Conservation (phyloP, 225 moss, liverwort and hornwort genomes). For the Bryum argenteum region DNA sequence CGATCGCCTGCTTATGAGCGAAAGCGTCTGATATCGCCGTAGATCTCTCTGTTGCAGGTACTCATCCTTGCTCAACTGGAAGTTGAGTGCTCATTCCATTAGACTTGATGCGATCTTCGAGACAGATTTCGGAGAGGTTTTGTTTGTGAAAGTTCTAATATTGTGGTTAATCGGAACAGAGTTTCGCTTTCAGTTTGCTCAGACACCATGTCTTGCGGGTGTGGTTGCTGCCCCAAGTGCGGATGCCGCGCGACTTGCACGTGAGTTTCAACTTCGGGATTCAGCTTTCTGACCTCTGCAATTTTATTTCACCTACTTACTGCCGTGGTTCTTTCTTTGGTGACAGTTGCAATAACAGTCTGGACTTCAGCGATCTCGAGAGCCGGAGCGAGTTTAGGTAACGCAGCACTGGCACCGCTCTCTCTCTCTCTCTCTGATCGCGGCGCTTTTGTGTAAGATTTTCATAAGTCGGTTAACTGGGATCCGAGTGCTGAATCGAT, state of each 20-base stretch:
- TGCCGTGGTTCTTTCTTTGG: background rate
- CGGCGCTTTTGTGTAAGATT: too few relatives aligned
- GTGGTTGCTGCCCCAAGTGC: constrained; percentile 60
- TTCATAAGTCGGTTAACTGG: too few relatives aligned
- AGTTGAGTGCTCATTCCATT: background rate
- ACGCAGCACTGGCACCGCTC: too few relatives aligned
- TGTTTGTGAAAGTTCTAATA: too few relatives aligned
- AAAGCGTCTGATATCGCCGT: background rate
- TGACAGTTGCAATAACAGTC: constrained; percentile 50
- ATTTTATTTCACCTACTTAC: too few relatives aligned
- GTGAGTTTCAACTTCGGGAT: constrained; percentile 27
- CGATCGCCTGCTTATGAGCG: background rate
- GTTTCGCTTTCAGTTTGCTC: too few relatives aligned
- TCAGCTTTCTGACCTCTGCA: too few relatives aligned
- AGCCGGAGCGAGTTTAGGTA: constrained; percentile 44
- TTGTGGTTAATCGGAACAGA: too few relatives aligned
- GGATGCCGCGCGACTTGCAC: constrained; percentile 57
- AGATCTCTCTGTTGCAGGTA: background rate
- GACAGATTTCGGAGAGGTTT: too few relatives aligned
- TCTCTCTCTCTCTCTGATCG: too few relatives aligned
- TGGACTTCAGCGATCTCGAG: constrained; percentile 38
- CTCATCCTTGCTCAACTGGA: background rate
- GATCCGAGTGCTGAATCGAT: too few relatives aligned
- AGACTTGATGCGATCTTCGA: background rate
- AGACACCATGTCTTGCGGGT: constrained; percentile 50